Evolutionary conservation across 176 grass and related monocot genomes (phyloP).

Genomic region (Dendrocalamus sinicus): DNA sequence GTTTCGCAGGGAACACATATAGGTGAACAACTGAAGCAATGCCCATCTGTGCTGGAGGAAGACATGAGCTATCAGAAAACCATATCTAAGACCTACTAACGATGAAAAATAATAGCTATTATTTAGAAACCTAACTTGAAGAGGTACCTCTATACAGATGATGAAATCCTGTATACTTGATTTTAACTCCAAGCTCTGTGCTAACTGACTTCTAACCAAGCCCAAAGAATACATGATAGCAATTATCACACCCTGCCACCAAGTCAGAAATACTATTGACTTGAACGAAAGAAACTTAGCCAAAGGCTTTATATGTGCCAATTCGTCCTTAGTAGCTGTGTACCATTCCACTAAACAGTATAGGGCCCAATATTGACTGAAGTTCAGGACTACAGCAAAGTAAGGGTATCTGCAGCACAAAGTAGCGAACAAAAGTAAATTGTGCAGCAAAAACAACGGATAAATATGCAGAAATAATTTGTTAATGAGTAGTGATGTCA

Average conservation of each 20-base stretch:
- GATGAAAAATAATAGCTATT: slow-evolving; percentile 25
- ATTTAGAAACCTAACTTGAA: slow-evolving; percentile 36
- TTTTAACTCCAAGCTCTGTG: slow-evolving; percentile 78
- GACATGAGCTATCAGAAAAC: slow-evolving; percentile 18
- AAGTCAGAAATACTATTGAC: slow-evolving; percentile 97
- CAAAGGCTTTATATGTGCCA: slow-evolving; percentile 86
- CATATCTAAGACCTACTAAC: background rate
- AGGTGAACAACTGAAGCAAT: slow-evolving; percentile 79
- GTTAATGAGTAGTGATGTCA: background rate
- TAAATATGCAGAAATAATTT: background rate
- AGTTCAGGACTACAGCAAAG: slow-evolving; percentile 82
- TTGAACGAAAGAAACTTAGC: slow-evolving; percentile 97
- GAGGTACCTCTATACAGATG: slow-evolving; percentile 92
- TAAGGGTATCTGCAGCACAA: slow-evolving; percentile 69
- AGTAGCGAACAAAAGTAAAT: slow-evolving; percentile 14
- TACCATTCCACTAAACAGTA: slow-evolving; percentile 96
- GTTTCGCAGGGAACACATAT: slow-evolving; percentile 80
- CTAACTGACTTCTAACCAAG: slow-evolving; percentile 77
- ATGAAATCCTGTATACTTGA: slow-evolving; percentile 88
- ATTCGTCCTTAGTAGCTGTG: slow-evolving; percentile 86
- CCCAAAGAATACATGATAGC: slow-evolving; percentile 85
- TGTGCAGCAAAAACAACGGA: background rate
- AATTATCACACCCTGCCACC: slow-evolving; percentile 97
- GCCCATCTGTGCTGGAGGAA: slow-evolving; percentile 79
- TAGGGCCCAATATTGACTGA: slow-evolving; percentile 97